These are phyloP conservation scores for Dendrostoma leiphaemia DNA, from an alignment of 2,329 filamentous ascomycete genomes.

Conservation along the genomic window DNA sequence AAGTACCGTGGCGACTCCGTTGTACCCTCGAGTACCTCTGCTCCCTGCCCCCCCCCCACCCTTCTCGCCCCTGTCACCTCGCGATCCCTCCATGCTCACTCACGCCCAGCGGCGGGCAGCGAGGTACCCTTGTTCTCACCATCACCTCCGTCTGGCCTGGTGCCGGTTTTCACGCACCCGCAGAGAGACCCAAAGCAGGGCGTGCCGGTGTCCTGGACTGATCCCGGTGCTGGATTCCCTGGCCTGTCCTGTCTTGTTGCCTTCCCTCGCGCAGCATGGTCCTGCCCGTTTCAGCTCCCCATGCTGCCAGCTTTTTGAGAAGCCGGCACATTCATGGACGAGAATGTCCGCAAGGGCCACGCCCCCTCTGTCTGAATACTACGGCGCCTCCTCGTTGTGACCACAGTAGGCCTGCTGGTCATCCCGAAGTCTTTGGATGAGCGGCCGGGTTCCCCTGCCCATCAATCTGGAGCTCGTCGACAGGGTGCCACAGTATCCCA, in stretches of 20 bases:
- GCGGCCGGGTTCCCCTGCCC: conserved; percentile 28
- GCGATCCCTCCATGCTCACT: conserved; percentile 7
- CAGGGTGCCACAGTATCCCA: conserved; percentile 21
- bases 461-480: conserved; percentile 26
- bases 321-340: not conserved
- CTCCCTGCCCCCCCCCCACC: not conserved
- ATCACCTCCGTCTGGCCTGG: conserved; percentile 12
- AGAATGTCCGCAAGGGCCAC: not conserved
- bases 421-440: not conserved
- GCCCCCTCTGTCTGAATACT: conserved; percentile 13
- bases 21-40: conserved; percentile 14
- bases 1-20: conserved; percentile 10
- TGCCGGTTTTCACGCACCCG: conserved; percentile 1
- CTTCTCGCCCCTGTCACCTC: conserved; percentile 6
- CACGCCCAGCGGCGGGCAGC: conserved; percentile 21
- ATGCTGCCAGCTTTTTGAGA: not conserved
- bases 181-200: conserved; percentile 20
- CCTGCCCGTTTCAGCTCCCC: conserved; percentile 42
- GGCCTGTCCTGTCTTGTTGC: conserved; percentile 36
- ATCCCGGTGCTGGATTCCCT: conserved; percentile 21
- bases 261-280: conserved; percentile 38
- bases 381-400: conserved; percentile 8
- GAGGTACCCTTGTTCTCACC: conserved; percentile 11
- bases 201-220: conserved; percentile 21
- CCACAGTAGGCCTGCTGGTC: conserved; percentile 7